Evolutionary conservation across 1,284 basidiomycete genomes (phyloP).

Genomic region (Puccinia horiana): DNA sequence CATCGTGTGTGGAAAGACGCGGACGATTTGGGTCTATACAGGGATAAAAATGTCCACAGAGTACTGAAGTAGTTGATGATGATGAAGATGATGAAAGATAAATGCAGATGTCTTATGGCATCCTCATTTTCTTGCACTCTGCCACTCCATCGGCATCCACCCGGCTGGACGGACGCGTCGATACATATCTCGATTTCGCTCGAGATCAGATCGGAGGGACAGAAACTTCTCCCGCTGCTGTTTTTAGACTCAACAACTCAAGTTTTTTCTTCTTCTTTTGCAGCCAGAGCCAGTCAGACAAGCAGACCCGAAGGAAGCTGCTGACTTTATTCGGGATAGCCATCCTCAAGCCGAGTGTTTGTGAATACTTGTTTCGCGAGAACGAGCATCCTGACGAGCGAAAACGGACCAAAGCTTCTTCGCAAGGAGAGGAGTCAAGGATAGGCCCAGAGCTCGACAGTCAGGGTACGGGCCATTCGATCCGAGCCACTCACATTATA

Average conservation of each 20-base stretch:
- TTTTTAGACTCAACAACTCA: neutral
- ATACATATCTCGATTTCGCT: neutral
- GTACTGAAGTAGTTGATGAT: no score
- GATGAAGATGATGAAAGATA: no score
- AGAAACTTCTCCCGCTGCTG: neutral
- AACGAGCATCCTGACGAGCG: neutral
- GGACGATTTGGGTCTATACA: no score
- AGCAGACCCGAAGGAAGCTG: neutral
- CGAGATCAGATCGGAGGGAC: slow-evolving; percentile 18
- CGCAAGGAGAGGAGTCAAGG: neutral
- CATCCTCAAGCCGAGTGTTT: neutral
- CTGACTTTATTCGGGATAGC: neutral
- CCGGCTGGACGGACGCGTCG: neutral
- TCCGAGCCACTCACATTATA: neutral
- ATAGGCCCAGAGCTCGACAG: neutral
- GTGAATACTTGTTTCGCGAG: neutral
- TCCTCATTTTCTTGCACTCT: no score
- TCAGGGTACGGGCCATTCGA: neutral
- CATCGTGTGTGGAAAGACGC: no score
- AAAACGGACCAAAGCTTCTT: neutral
- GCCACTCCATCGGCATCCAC: neutral
- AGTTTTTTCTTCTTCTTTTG: neutral
- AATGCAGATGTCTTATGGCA: no score
- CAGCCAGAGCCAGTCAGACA: neutral
- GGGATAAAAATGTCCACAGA: no score